phyloP scores from a whole-genome alignment of 2,329 filamentous ascomycete genomes.

The Trichoderma sp. region DNA sequence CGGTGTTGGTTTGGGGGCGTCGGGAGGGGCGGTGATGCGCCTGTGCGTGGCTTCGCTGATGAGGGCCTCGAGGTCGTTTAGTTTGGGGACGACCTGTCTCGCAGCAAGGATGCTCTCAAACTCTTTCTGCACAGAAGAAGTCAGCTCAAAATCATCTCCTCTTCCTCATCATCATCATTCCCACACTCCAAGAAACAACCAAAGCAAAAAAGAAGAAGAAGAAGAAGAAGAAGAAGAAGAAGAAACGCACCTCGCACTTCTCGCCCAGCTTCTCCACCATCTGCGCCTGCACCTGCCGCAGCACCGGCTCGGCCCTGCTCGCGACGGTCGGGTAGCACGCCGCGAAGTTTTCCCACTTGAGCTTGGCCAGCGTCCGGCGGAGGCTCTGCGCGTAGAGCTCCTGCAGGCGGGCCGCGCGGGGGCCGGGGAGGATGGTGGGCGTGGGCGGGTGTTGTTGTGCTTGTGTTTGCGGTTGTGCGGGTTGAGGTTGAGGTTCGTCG shows the following conservation, averaged over 20 bases:
- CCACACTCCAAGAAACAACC: background rate
- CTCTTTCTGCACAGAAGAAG: constrained; percentile 48
- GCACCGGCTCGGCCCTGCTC: constrained; percentile 50
- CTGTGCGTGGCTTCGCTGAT: constrained; percentile 52
- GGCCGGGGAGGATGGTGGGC: constrained; percentile 53
- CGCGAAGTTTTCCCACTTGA: constrained; percentile 60
- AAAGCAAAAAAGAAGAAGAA: background rate
- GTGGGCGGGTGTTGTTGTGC: constrained; percentile 43
- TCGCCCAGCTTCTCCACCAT: constrained; percentile 59
- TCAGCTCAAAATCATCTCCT: background rate
- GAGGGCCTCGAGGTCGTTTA: constrained; percentile 62
- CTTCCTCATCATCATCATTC: background rate
- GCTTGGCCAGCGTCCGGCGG: constrained; percentile 55
- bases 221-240: background rate
- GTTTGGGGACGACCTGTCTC: constrained; percentile 56
- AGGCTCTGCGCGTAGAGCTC: constrained; percentile 57
- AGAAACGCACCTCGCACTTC: constrained; percentile 53
- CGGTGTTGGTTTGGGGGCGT: constrained; percentile 47
- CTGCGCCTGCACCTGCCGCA: constrained; percentile 59
- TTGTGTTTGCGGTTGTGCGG: background rate
- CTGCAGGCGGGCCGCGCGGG: constrained; percentile 58
- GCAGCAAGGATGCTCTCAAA: constrained; percentile 58
- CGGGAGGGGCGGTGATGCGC: constrained; percentile 31
- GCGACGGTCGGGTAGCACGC: constrained; percentile 65
- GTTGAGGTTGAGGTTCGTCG: constrained; percentile 42